These are phyloP conservation scores for Penicillium sp. DNA, from an alignment of 2,329 filamentous ascomycete genomes.

Conservation along the genomic window DNA sequence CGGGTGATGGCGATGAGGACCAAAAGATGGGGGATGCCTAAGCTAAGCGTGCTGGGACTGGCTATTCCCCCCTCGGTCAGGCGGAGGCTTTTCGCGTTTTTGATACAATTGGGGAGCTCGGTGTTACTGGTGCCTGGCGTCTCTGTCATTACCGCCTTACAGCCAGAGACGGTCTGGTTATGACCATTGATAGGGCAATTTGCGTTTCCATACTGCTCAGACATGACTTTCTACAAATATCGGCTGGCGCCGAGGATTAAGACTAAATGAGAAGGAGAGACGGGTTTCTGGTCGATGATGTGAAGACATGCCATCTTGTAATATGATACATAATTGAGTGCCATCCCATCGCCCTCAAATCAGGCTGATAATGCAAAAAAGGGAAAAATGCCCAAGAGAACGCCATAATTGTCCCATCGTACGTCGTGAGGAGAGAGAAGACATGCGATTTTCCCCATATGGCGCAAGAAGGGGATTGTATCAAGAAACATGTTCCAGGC, in stretches of 20 bases:
- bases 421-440: constrained; percentile 27
- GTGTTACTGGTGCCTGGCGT: constrained; percentile 26
- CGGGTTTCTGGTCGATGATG: constrained; percentile 14
- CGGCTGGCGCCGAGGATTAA: not conserved
- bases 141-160: constrained; percentile 5
- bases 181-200: not conserved
- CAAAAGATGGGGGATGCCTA: constrained; percentile 48
- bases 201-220: not conserved
- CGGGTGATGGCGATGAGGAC: constrained; percentile 42
- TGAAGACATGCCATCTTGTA: constrained; percentile 19
- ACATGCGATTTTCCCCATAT: constrained; percentile 7
- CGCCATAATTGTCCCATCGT: constrained; percentile 22
- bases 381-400: constrained; percentile 25
- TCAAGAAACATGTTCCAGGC: not conserved
- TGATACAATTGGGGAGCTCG: constrained; percentile 7
- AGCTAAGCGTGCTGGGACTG: constrained; percentile 7
- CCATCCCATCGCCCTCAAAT: constrained; percentile 16
- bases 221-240: not conserved
- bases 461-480: not conserved
- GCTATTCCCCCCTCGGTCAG: not conserved
- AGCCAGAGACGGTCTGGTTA: not conserved
- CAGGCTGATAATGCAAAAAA: constrained; percentile 24
- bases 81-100: constrained; percentile 1
- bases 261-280: constrained; percentile 6
- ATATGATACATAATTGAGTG: constrained; percentile 27